Percentiles rank a stretch among this genome's conserved stretches.
These are phyloP conservation scores for Malus fusca DNA, from an alignment of 306 rosid genomes.

Conservation along the genomic window DNA sequence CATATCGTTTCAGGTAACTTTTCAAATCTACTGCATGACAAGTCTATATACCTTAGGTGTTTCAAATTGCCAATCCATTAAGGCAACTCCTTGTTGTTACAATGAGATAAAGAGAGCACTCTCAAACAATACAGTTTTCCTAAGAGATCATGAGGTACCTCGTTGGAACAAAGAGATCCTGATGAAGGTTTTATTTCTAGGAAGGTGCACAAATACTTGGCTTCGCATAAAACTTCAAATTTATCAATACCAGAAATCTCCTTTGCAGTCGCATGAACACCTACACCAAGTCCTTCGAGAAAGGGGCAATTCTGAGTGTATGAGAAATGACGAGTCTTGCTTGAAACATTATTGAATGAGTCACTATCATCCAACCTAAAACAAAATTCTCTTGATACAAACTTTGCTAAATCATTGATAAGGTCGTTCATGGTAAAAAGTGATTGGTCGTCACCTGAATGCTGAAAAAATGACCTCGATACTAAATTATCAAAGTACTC, in stretches of 20 bases:
- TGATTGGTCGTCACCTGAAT: neutral
- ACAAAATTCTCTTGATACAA: neutral
- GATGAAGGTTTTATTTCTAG: neutral
- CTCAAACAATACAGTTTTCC: neutral
- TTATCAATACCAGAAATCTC: neutral
- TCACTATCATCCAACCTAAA: neutral
- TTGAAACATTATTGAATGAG: neutral
- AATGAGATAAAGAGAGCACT: neutral
- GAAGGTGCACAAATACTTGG: neutral
- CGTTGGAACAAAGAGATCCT: too few relatives aligned
- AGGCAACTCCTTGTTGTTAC: neutral
- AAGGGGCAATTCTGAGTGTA: neutral
- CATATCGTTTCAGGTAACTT: neutral
- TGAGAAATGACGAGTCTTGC: neutral
- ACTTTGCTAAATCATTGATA: neutral
- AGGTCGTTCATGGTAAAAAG: neutral
- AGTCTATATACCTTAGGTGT: neutral
- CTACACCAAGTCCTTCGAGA: neutral
- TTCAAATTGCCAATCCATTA: neutral
- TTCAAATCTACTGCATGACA: slow-evolving; percentile 1
- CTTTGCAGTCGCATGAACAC: neutral
- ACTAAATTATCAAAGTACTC: slow-evolving; percentile 21
- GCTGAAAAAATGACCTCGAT: slow-evolving; percentile 22
- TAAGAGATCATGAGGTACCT: neutral
- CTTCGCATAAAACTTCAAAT: neutral